A percentile compares a stretch with the other conserved stretches of the same genome.
These are phyloP conservation scores for Cryptococcus sp. DNA, from an alignment of 1,284 basidiomycete species.

Conservation along the genomic window DNA sequence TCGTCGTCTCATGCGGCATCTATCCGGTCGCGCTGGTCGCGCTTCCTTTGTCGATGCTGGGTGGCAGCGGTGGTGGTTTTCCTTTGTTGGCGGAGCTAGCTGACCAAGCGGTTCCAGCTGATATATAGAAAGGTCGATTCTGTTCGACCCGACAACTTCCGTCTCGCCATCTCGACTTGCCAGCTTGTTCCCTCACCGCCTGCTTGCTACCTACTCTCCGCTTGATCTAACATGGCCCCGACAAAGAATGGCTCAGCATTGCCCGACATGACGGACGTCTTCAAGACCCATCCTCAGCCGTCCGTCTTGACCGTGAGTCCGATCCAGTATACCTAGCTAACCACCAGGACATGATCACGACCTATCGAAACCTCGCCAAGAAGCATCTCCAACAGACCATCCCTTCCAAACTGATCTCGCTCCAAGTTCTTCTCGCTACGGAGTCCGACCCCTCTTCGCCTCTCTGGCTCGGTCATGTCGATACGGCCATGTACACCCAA, in stretches of 20 bases:
- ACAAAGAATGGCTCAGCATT: background rate
- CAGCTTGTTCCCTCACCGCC: too few relatives aligned
- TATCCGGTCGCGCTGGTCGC: too few relatives aligned
- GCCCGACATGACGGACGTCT: slow-evolving; percentile 25
- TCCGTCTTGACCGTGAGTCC: slow-evolving; percentile 15
- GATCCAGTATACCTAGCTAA: background rate
- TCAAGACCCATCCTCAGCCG: slow-evolving; percentile 21
- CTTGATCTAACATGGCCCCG: too few relatives aligned
- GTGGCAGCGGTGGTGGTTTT: too few relatives aligned
- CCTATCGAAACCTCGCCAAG: slow-evolving; percentile 17
- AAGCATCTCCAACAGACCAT: slow-evolving; percentile 23
- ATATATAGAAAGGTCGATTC: too few relatives aligned
- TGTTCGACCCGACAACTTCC: too few relatives aligned
- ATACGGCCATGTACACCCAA: slow-evolving; percentile 9
- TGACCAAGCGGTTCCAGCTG: too few relatives aligned
- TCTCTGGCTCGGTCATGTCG: slow-evolving; percentile 15
- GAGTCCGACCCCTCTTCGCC: slow-evolving; percentile 22
- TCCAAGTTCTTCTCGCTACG: slow-evolving; percentile 14
- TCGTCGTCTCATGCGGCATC: too few relatives aligned
- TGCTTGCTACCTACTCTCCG: too few relatives aligned
- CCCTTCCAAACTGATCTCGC: slow-evolving; percentile 21
- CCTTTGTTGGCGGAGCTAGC: too few relatives aligned
- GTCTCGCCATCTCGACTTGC: too few relatives aligned
- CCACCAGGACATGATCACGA: slow-evolving; percentile 19
- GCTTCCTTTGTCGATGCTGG: too few relatives aligned